phyloP scores from a whole-genome alignment of 1,139 yeast species.

The Blastobotrys proliferans region DNA sequence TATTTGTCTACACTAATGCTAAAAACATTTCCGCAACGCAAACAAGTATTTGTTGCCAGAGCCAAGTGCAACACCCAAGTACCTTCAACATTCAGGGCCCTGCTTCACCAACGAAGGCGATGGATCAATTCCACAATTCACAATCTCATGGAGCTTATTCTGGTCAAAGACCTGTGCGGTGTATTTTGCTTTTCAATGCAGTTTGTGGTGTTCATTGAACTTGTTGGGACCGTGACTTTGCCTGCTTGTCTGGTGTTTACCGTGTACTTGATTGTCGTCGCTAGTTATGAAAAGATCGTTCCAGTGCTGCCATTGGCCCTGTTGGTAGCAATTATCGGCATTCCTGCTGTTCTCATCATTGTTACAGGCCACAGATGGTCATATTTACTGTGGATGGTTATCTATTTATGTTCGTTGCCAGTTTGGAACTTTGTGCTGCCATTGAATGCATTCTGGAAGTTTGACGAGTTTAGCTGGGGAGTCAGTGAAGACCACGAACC shows the following conservation, averaged over 20 bases:
- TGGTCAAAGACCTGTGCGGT: constrained; percentile 91
- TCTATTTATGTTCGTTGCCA: constrained; percentile 76
- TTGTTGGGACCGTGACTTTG: constrained; percentile 83
- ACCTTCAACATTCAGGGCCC: constrained; percentile 75
- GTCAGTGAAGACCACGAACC: neutral
- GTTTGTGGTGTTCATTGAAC: constrained; percentile 81
- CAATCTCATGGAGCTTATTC: constrained; percentile 83
- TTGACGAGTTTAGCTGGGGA: constrained; percentile 98
- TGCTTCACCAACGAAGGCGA: constrained; percentile 93
- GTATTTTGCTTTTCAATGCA: constrained; percentile 98
- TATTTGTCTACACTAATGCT: constrained; percentile 85
- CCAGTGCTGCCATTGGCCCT: constrained; percentile 77
- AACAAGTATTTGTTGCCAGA: constrained; percentile 88
- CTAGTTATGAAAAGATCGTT: constrained; percentile 52
- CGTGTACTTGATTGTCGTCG: constrained; percentile 68
- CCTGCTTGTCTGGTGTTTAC: constrained; percentile 93
- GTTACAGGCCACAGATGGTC: constrained; percentile 71
- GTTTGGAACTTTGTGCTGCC: constrained; percentile 90
- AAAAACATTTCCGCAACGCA: constrained; percentile 87
- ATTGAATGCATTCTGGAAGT: constrained; percentile 82
- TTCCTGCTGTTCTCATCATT: constrained; percentile 76
- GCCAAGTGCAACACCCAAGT: constrained; percentile 95
- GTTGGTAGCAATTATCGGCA: constrained; percentile 75
- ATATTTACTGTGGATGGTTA: constrained; percentile 72
- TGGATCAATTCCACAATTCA: constrained; percentile 99